Conservation (phyloP, 805 yeast genomes). For the Torulaspora gathmanii region DNA sequence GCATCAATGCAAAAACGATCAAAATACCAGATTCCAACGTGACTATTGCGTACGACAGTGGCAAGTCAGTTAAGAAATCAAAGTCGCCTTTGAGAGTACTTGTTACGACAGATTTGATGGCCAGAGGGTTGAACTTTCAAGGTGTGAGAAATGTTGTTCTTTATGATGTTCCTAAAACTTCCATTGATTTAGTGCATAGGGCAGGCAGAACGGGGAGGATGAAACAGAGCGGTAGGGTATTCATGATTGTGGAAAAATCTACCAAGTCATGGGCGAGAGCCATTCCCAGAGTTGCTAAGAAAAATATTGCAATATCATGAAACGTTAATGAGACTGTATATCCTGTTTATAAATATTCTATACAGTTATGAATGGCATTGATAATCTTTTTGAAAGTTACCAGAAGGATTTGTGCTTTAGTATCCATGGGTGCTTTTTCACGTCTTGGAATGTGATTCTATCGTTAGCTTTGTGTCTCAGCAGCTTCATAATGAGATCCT, state of each 20-base stretch:
- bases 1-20: constrained; percentile 4
- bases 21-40: constrained; percentile 38
- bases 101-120: constrained; percentile 81
- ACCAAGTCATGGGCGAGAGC: constrained; percentile 81
- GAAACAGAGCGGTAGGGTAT: constrained; percentile 84
- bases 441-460: constrained; percentile 57
- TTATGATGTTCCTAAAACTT: constrained; percentile 78
- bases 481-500: constrained; percentile 61
- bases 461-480: constrained; percentile 65
- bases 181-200: constrained; percentile 84
- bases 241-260: constrained; percentile 64
- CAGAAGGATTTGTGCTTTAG: constrained; percentile 56
- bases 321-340: constrained; percentile 2
- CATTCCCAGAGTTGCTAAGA: constrained; percentile 61
- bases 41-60: constrained; percentile 14
- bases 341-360: constrained; percentile 4
- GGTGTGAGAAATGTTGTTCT: constrained; percentile 77
- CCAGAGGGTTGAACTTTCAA: constrained; percentile 84
- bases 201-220: constrained; percentile 93
- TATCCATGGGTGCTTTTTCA: constrained; percentile 83
- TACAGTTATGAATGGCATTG: not conserved
- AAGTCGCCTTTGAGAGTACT: constrained; percentile 51
- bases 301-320: constrained; percentile 39
- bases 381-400: constrained; percentile 31
- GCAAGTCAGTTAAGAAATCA: constrained; percentile 2